Conservation (phyloP, 176 grass and related monocot genomes). For the Thalia dealbata region DNA sequence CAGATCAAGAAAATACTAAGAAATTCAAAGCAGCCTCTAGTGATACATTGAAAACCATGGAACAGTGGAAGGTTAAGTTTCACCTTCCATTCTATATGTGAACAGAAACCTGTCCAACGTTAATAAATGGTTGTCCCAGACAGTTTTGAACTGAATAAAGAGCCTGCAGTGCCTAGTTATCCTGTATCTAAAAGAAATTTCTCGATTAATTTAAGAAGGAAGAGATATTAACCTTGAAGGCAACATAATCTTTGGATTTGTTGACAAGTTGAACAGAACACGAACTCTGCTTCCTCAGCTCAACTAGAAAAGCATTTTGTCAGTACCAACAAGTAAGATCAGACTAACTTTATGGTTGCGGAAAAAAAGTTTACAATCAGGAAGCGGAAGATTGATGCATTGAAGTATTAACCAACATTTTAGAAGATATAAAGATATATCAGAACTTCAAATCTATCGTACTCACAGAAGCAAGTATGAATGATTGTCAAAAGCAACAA, state of each 20-base stretch:
- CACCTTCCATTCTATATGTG: background rate
- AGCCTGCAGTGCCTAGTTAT: background rate
- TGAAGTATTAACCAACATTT: no score
- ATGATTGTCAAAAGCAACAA: no score
- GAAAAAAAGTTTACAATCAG: no score
- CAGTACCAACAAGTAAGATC: background rate
- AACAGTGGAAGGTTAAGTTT: background rate
- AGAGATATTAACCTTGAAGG: slow-evolving; percentile 68
- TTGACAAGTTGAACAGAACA: slow-evolving; percentile 73
- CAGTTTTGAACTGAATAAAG: background rate
- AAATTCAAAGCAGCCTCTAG: background rate
- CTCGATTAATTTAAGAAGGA: background rate
- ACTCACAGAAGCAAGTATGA: no score
- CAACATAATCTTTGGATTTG: slow-evolving; percentile 73
- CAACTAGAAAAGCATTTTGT: slow-evolving; percentile 39
- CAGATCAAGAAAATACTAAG: background rate
- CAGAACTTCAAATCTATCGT: background rate
- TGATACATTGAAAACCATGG: background rate
- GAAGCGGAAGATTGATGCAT: no score
- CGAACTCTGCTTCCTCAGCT: slow-evolving; percentile 92
- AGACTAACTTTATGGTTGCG: background rate
- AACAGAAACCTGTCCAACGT: background rate
- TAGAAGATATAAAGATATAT: no score
- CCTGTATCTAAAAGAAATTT: background rate
- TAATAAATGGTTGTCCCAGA: background rate